Conservation (phyloP, 2,329 filamentous ascomycete genomes). For the Coniochaeta sp. region DNA sequence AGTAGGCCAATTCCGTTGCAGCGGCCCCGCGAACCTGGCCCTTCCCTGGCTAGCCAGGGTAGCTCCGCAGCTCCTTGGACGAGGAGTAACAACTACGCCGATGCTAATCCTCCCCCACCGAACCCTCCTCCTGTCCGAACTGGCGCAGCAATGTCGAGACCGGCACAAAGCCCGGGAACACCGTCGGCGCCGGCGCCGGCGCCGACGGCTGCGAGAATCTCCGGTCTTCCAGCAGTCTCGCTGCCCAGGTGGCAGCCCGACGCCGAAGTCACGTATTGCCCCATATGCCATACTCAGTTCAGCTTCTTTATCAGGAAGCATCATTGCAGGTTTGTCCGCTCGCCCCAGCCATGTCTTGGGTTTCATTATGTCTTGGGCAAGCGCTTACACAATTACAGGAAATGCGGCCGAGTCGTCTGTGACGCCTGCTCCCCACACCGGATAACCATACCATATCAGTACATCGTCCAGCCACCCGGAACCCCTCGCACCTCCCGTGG, state of each 20-base stretch:
- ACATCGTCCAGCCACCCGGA: slow-evolving; percentile 74
- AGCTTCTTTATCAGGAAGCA: slow-evolving; percentile 84
- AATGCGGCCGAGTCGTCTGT: slow-evolving; percentile 91
- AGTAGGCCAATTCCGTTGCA: not conserved
- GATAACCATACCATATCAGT: slow-evolving; percentile 90
- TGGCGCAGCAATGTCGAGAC: not conserved
- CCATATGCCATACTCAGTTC: slow-evolving; percentile 75
- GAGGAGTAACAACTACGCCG: not conserved
- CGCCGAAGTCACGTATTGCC: slow-evolving; percentile 71
- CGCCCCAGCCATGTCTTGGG: not conserved
- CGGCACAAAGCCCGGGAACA: slow-evolving; percentile 6
- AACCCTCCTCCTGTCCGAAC: not conserved
- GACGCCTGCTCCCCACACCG: slow-evolving; percentile 84
- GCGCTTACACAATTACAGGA: slow-evolving; percentile 37
- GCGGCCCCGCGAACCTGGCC: not conserved
- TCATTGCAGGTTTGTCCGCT: slow-evolving; percentile 66
- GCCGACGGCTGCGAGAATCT: not conserved
- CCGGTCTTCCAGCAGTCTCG: slow-evolving; percentile 12
- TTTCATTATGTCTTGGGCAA: not conserved
- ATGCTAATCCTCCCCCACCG: not conserved
- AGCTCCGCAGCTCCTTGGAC: not conserved
- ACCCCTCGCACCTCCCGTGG: slow-evolving; percentile 26
- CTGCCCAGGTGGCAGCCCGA: slow-evolving; percentile 87
- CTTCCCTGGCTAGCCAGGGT: not conserved
- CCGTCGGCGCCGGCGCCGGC: not conserved